Base-by-base conservation (phyloP, 2,329 filamentous ascomycete genomes). In the Aspergillus versicolor region DNA sequence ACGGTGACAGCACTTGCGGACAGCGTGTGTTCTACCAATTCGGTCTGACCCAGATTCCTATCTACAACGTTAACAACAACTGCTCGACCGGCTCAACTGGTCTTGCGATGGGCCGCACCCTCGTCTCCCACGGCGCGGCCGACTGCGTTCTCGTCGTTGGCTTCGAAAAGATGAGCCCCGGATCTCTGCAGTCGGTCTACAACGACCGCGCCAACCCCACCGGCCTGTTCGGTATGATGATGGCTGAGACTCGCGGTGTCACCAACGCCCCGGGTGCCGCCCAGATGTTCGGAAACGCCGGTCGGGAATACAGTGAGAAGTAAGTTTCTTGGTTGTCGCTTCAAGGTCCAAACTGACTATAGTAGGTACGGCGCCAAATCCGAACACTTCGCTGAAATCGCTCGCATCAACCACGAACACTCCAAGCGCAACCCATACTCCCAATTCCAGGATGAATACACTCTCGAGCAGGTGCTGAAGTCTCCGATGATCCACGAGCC, bases 21-120 rank as follows among this genome's bases (percentile, higher is more conserved):
- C 93, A 97, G 81, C 88, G 93, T 63, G 92, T 97, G 70, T 97
- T 97, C 79, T 97, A 97, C 79, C 93, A 97, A 78, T 97, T 97
- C 75, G 94, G 93, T 79, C 92, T 97, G 88, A 97, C 92, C 43
- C 83, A 89, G 70, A 97, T 97, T 67, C 93, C 93, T 69, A 91
- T 97, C 73, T 92, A 95, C 82, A 97, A 97, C 71, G 91, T 96
- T 71, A 97, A 97, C 84, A 97, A 97, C 83, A 97, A 97, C 81
- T 97, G 93, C 82, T 91, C 90, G 4, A 97, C 93, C 0, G 94
- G 93, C n/a, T 92, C 88, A 4, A 96, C 93, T 0, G 94, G 93
- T 8, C 79, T 97, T 57, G 87, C 88, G 71, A 88, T 97, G 83
- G 94, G 84, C 2, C 82, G 92, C 34, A 91, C 88, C 52, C 82